Percentiles rank a stretch among this genome's conserved stretches.
phyloP scores from a whole-genome alignment of 2,329 filamentous ascomycete species.

The Lomentospora prolificans region DNA sequence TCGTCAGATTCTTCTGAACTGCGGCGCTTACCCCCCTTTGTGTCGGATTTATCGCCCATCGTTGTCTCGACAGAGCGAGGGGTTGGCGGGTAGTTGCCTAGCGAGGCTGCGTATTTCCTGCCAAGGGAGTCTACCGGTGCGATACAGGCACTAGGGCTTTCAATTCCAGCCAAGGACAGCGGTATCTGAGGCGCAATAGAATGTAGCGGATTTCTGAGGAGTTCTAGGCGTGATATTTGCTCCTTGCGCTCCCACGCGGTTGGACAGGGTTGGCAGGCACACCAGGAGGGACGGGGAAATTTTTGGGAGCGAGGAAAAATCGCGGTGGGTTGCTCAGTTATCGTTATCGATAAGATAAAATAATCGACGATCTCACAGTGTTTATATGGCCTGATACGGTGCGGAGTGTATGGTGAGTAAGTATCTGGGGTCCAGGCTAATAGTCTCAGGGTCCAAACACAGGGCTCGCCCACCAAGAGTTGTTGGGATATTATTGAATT shows the following conservation, averaged over 20 bases:
- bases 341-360: constrained; percentile 8
- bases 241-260: background rate
- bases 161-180: background rate
- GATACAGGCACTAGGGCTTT: background rate
- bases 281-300: constrained; percentile 1
- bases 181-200: background rate
- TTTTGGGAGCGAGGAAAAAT: constrained; percentile 2
- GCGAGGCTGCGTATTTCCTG: background rate
- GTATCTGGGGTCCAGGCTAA: background rate
- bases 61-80: constrained; percentile 6
- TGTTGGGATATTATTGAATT: too few relatives aligned
- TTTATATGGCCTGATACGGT: background rate
- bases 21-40: constrained; percentile 31
- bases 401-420: background rate
- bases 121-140: background rate
- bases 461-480: background rate
- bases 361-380: background rate
- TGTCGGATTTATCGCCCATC: constrained; percentile 28
- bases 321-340: background rate
- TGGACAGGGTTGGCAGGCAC: too few relatives aligned
- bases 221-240: background rate
- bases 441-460: background rate
- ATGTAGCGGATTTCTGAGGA: background rate
- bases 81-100: background rate
- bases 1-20: constrained; percentile 32